Evolutionary conservation across 2,329 filamentous ascomycete genomes (phyloP).

Genomic region (Blumeriella jaapii): DNA sequence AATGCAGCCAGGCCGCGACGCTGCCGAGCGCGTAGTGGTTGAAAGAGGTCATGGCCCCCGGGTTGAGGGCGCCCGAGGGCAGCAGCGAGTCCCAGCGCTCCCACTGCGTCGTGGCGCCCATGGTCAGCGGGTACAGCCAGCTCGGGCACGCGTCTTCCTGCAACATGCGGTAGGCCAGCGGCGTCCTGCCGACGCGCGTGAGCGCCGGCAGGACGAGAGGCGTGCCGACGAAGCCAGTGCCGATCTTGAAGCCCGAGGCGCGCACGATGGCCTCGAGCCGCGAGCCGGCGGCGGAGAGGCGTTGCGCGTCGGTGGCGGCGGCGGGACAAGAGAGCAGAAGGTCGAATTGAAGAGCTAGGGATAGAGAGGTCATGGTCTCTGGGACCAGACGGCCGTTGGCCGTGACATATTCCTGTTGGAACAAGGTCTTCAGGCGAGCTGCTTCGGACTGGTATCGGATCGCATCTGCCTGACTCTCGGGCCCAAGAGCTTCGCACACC

Average conservation of each 20-base stretch:
- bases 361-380: constrained; percentile 24
- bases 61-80: constrained; percentile 19
- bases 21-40: constrained; percentile 22
- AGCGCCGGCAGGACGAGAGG: constrained; percentile 17
- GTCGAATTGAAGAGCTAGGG: constrained; percentile 20
- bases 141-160: constrained; percentile 27
- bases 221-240: constrained; percentile 26
- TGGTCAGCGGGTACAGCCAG: constrained; percentile 22
- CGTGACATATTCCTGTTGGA: constrained; percentile 24
- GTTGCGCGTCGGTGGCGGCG: background rate
- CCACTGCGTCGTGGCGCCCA: constrained; percentile 21
- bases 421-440: constrained; percentile 14
- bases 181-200: constrained; percentile 8
- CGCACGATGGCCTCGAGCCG: constrained; percentile 16
- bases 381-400: constrained; percentile 16
- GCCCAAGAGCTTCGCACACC: constrained; percentile 26
- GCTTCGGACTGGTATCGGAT: constrained; percentile 18
- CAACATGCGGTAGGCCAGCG: constrained; percentile 30
- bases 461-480: constrained; percentile 12
- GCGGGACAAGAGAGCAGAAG: constrained; percentile 9
- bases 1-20: constrained; percentile 16
- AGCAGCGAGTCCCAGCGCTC: constrained; percentile 24
- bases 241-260: constrained; percentile 16
- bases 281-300: constrained; percentile 8
- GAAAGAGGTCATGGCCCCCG: constrained; percentile 21